phyloP scores from a whole-genome alignment of 768 basidiomycete genomes.

The Polyporus arcularius region DNA sequence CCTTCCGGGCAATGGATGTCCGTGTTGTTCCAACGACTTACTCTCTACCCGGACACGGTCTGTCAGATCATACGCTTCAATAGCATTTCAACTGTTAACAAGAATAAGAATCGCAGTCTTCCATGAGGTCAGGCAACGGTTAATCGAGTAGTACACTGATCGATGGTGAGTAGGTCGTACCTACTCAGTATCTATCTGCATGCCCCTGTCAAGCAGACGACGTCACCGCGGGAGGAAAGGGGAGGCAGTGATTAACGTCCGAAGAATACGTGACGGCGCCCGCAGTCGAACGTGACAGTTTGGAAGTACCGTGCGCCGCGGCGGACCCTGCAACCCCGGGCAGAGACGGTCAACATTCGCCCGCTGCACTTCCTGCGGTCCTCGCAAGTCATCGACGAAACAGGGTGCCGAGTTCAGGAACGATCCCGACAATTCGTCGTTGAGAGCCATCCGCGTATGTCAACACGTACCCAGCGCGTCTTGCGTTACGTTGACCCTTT shows the following conservation, averaged over 20 bases:
- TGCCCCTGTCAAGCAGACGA: neutral
- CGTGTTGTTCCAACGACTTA: too few relatives aligned
- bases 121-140: too few relatives aligned
- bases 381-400: neutral
- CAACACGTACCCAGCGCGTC: neutral
- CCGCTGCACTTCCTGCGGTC: neutral
- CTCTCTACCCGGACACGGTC: too few relatives aligned
- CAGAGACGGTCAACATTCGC: neutral
- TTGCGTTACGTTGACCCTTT: neutral
- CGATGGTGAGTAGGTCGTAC: neutral
- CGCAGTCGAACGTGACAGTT: neutral
- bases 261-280: neutral
- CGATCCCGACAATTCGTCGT: neutral
- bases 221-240: neutral
- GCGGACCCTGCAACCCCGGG: neutral
- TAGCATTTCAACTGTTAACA: too few relatives aligned
- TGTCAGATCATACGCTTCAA: too few relatives aligned
- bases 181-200: neutral
- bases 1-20: too few relatives aligned
- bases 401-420: neutral
- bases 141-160: neutral
- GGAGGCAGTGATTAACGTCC: neutral
- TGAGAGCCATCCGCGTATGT: neutral
- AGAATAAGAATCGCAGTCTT: too few relatives aligned
- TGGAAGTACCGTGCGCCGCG: neutral